These are phyloP conservation scores for Oenanthe javanica DNA, from an alignment of 140 eudicot genomes.

Conservation along the genomic window DNA sequence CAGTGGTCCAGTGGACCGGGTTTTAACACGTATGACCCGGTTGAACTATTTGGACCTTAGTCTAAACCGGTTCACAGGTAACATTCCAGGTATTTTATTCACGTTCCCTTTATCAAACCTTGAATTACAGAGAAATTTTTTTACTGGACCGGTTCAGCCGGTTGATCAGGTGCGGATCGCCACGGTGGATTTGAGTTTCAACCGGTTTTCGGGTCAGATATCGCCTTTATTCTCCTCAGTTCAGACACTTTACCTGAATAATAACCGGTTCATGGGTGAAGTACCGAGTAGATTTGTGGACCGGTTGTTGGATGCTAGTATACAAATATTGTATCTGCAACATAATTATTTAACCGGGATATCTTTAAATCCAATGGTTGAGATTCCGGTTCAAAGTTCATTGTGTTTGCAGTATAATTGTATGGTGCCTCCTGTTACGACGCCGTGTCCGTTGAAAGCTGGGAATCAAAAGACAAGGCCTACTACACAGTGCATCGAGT, in stretches of 20 bases:
- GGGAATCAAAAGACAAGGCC: conserved; percentile 89
- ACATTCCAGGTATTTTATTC: conserved; percentile 54
- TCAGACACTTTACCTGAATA: conserved; percentile 62
- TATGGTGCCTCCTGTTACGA: conserved; percentile 77
- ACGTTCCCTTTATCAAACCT: conserved; percentile 57
- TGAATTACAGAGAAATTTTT: conserved; percentile 61
- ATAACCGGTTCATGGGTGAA: conserved; percentile 83
- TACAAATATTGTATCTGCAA: conserved; percentile 67
- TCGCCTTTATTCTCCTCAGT: conserved; percentile 77
- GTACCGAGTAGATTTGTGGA: conserved; percentile 67
- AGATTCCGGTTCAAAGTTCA: conserved; percentile 71
- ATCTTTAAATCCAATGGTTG: conserved; percentile 66
- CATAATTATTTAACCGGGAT: conserved; percentile 73
- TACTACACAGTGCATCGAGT: conserved; percentile 55
- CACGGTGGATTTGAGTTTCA: conserved; percentile 77
- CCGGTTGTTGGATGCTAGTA: conserved; percentile 55
- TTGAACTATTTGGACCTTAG: conserved; percentile 65
- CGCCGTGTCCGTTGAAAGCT: conserved; percentile 84
- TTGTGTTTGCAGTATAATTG: conserved; percentile 90
- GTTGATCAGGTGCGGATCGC: conserved; percentile 43
- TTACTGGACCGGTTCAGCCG: conserved; percentile 69
- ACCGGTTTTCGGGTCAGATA: conserved; percentile 60
- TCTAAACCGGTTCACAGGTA: conserved; percentile 76
- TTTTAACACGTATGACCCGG: conserved; percentile 36
- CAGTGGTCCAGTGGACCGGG: conserved; percentile 51